Evolutionary conservation across 352 stramenopile species (phyloP).

Genomic region (Pythium brassicae): DNA sequence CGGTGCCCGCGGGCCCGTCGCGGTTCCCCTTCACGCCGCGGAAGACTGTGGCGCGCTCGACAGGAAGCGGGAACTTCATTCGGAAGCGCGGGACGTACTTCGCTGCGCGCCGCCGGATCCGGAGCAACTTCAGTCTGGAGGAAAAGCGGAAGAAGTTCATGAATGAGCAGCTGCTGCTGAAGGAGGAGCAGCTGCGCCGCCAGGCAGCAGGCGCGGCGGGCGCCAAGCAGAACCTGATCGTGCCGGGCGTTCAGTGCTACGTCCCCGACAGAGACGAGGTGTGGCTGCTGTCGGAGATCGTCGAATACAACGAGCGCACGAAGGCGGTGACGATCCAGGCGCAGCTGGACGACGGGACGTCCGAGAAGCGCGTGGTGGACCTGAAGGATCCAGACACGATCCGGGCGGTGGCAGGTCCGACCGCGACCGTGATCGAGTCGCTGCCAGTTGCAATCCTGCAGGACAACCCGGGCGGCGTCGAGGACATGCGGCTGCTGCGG

Average conservation of each 20-base stretch:
- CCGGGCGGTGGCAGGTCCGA: slow-evolving; percentile 68
- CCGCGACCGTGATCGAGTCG: slow-evolving; percentile 76
- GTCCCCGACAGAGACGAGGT: slow-evolving; percentile 85
- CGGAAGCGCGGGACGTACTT: slow-evolving; percentile 78
- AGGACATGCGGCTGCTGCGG: slow-evolving; percentile 84
- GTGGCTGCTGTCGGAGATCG: slow-evolving; percentile 78
- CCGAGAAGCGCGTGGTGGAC: slow-evolving; percentile 69
- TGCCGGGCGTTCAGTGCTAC: slow-evolving; percentile 86
- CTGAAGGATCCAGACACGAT: slow-evolving; percentile 85
- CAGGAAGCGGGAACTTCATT: slow-evolving; percentile 62
- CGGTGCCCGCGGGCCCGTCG: slow-evolving; percentile 12
- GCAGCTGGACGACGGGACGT: slow-evolving; percentile 57
- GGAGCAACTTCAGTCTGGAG: slow-evolving; percentile 75
- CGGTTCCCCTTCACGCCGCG: slow-evolving; percentile 47
- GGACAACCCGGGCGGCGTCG: slow-evolving; percentile 67
- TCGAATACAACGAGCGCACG: slow-evolving; percentile 77
- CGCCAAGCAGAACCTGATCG: slow-evolving; percentile 82
- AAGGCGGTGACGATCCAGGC: slow-evolving; percentile 81
- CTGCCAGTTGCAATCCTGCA: slow-evolving; percentile 80
- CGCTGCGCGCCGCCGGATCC: slow-evolving; percentile 26
- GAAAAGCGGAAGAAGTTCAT: slow-evolving; percentile 82
- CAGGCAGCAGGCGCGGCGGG: slow-evolving; percentile 48
- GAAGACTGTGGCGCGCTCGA: slow-evolving; percentile 52
- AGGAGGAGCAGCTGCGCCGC: slow-evolving; percentile 71
- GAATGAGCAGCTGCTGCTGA: slow-evolving; percentile 73